Evolutionary conservation across 179 eudicot species (phyloP).

Genomic region (Beta lomatogona): DNA sequence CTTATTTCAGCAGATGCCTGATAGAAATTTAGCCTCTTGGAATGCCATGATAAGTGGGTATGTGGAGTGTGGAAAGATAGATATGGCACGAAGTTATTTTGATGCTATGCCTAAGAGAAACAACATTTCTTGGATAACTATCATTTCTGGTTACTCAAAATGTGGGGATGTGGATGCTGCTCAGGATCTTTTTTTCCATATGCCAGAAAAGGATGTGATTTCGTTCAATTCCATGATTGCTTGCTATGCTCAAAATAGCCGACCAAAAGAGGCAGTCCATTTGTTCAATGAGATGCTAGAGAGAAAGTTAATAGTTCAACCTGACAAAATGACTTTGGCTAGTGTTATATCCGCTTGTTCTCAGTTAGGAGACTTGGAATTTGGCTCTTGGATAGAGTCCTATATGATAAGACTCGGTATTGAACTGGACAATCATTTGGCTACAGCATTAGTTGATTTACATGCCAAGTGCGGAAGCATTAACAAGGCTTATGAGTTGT

Average conservation of each 20-base stretch:
- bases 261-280: conserved; percentile 66
- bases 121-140: conserved; percentile 61
- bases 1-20: conserved; percentile 64
- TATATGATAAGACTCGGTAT: conserved; percentile 49
- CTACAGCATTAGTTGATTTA: conserved; percentile 74
- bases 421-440: conserved; percentile 68
- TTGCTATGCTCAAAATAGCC: conserved; percentile 78
- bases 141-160: conserved; percentile 79
- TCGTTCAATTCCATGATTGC: conserved; percentile 81
- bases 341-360: conserved; percentile 85
- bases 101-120: conserved; percentile 71
- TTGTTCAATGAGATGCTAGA: conserved; percentile 60
- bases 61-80: conserved; percentile 60
- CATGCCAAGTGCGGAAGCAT: conserved; percentile 81
- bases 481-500: conserved; percentile 59
- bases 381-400: conserved; percentile 60
- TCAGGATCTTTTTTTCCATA: conserved; percentile 40
- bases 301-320: conserved; percentile 41
- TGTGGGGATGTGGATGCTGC: conserved; percentile 74
- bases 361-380: conserved; percentile 65
- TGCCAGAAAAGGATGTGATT: conserved; percentile 50
- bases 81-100: conserved; percentile 54
- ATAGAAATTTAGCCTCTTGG: conserved; percentile 74
- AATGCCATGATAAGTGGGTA: conserved; percentile 78
- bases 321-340: conserved; percentile 82